Conservation (phyloP, 1,284 basidiomycete species). For the Naganishia albida region DNA sequence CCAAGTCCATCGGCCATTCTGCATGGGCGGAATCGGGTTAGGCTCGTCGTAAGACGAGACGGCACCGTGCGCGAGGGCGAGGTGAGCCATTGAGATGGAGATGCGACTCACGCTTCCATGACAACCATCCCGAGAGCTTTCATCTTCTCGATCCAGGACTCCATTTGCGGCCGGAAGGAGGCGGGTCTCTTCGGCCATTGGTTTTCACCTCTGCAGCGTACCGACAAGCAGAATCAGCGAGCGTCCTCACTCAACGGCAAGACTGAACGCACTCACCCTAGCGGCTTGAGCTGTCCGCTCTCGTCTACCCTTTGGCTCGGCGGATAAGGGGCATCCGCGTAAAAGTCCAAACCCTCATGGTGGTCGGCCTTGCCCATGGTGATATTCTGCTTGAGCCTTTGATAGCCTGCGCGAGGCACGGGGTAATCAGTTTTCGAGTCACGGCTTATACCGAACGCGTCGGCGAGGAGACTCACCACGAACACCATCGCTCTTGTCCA, state of each 20-base stretch:
- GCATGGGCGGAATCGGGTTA: conserved; percentile 1
- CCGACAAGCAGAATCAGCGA: conserved; percentile 1
- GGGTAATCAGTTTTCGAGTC: conserved; percentile 5
- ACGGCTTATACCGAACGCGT: no score
- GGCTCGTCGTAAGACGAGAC: not conserved
- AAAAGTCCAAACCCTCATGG: conserved; percentile 81
- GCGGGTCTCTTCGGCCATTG: conserved; percentile 66
- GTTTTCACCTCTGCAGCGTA: conserved; percentile 67
- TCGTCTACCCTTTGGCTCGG: not conserved
- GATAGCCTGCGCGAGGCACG: conserved; percentile 43
- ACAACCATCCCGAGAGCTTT: conserved; percentile 70
- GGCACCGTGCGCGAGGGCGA: no score
- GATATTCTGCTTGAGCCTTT: conserved; percentile 70
- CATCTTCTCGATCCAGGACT: conserved; percentile 78
- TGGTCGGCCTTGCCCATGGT: conserved; percentile 80
- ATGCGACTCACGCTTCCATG: conserved; percentile 70
- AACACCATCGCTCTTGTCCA: conserved; percentile 68
- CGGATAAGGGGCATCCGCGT: conserved; percentile 59
- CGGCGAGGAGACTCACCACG: conserved; percentile 62
- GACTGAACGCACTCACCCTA: conserved; percentile 1
- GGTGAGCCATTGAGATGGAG: not conserved
- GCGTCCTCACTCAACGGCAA: not conserved
- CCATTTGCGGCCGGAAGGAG: conserved; percentile 64
- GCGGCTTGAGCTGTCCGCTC: conserved; percentile 1
- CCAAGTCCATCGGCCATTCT: conserved; percentile 79